Conservation (phyloP, 345 rosid species). For the Populus tremula region DNA sequence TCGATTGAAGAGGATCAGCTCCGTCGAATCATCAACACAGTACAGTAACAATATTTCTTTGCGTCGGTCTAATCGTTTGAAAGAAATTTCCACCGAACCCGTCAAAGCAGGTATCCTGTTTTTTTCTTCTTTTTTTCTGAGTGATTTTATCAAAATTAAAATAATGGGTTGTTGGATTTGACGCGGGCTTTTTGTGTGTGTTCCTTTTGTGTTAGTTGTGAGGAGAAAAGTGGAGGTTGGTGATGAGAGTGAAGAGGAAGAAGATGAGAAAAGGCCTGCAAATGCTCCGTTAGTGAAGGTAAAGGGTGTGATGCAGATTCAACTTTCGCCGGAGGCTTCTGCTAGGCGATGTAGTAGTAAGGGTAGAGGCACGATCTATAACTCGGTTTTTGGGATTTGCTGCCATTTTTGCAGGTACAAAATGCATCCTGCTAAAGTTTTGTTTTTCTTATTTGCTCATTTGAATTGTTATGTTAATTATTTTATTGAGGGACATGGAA, state of each 20-base stretch:
- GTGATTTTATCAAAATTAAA: neutral
- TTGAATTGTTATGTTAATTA: neutral
- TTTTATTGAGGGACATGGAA: neutral
- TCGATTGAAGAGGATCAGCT: constrained; percentile 13
- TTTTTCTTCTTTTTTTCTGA: neutral
- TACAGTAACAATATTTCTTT: neutral
- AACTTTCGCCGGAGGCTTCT: constrained; percentile 34
- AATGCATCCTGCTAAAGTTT: no score
- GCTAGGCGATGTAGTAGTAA: constrained; percentile 37
- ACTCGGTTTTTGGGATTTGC: constrained; percentile 40
- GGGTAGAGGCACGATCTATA: constrained; percentile 33
- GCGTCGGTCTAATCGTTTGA: constrained; percentile 25
- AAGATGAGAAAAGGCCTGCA: constrained; percentile 14
- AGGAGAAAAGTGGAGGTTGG: neutral
- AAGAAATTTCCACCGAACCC: neutral
- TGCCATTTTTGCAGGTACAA: constrained; percentile 51
- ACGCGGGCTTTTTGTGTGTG: no score
- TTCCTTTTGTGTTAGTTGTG: neutral
- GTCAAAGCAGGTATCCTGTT: neutral
- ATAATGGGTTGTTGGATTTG: neutral
- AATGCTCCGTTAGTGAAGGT: constrained; percentile 16
- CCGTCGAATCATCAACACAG: neutral
- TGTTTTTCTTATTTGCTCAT: neutral
- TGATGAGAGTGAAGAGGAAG: constrained; percentile 4
- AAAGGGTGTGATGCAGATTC: neutral